Base-by-base conservation (phyloP, 192 early-diverging fungal genomes). In the Radiomyces spectabilis region DNA sequence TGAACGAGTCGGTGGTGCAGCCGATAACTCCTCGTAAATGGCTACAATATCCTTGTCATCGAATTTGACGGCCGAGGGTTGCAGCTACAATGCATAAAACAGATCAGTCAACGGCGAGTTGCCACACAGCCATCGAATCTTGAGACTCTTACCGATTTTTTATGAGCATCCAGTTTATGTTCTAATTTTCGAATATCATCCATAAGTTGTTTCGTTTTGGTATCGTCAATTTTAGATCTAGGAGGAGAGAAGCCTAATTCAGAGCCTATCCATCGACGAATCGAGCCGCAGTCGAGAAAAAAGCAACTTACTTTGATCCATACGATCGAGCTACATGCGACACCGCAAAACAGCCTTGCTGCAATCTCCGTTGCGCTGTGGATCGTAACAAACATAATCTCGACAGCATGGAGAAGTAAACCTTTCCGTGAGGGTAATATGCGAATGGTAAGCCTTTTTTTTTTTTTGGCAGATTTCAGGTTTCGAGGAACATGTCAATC, bases 171-270 rank as follows among this genome's bases (percentile, higher is more conserved):
- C 0, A 54, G 7, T 33, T 52, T 31, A 15, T 53, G 52, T 49
- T 62, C 59, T 19, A 62, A 41, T 22, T 54, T 30, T 22, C 43
- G 42, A 16, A 62, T 62, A n/a, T 62, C 59, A 3, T 54, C 43
- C n/a, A 51, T 27, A 1, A 62, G 19, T 31, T 62, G 26, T 7
- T 62, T 53, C 6, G 52, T 45, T 15, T 43, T 26, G 1, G 53
- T 45, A 15, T 62, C 50, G 19, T 41, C 35, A 21, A 37, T 10
- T 31, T 7, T 22, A 13, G 41, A 35, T 48, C 27, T 41, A 54
- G 10, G 15, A 32, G 49, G 33, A 39, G 26, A 45, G 38, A 10
- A 39, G n/a, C n/a, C n/a, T n/a, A n/a, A n/a, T n/a, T 22, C 15
- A 55, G 30, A 10, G 9, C 5, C 32, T 4, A 43, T n/a, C 13